These are phyloP conservation scores for Rubroboletus pulcherrimus DNA, from an alignment of 768 basidiomycete species.

Conservation along the genomic window DNA sequence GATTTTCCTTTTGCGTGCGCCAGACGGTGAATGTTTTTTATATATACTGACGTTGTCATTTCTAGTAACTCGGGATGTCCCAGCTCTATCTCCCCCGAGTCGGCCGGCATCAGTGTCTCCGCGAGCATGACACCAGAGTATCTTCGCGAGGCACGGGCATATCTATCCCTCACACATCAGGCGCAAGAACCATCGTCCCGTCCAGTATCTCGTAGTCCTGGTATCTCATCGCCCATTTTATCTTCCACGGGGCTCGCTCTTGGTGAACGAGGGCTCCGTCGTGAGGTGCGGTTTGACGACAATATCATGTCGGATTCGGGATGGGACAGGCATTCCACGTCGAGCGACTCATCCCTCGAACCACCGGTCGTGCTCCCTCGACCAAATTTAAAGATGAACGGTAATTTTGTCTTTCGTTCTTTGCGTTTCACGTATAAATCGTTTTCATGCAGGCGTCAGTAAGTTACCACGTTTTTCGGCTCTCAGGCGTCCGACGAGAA, in stretches of 20 bases:
- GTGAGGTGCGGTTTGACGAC: constrained; percentile 33
- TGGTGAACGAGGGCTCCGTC: constrained; percentile 27
- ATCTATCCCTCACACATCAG: constrained; percentile 29
- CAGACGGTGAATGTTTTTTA: no score
- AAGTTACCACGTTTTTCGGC: constrained; percentile 31
- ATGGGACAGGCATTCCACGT: constrained; percentile 31
- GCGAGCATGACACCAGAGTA: constrained; percentile 33
- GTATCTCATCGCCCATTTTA: constrained; percentile 25
- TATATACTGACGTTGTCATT: neutral
- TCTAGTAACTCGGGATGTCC: constrained; percentile 24
- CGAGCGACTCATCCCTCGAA: constrained; percentile 29
- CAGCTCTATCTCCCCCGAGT: constrained; percentile 33
- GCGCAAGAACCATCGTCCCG: constrained; percentile 10
- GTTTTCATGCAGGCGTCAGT: constrained; percentile 19
- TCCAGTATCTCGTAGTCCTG: constrained; percentile 18
- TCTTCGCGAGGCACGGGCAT: constrained; percentile 32
- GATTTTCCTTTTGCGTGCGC: neutral
- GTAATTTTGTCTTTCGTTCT: constrained; percentile 8
- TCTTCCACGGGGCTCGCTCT: constrained; percentile 30
- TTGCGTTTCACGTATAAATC: neutral
- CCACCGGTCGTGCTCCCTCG: constrained; percentile 18
- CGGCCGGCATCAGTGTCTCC: constrained; percentile 29
- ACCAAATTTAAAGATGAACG: constrained; percentile 15
- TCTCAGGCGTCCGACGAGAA: constrained; percentile 21
- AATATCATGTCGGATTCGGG: constrained; percentile 28